phyloP scores from a whole-genome alignment of 2,329 filamentous ascomycete species.

The Xylaria sp. region DNA sequence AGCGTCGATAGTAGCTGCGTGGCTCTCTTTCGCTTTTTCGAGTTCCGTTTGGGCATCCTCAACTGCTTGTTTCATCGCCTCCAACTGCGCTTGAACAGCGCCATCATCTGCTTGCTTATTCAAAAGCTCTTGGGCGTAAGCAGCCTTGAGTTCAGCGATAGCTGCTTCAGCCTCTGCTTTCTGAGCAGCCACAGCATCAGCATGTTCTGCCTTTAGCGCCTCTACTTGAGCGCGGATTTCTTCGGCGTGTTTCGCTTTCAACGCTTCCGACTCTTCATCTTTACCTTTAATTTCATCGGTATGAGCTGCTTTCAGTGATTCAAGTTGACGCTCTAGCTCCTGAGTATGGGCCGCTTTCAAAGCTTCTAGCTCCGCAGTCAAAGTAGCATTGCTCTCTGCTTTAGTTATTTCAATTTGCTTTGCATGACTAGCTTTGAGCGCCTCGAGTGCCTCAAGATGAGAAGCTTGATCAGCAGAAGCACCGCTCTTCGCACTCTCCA shows the following conservation, averaged over 20 bases:
- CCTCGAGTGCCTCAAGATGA: constrained; percentile 56
- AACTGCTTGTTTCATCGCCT: constrained; percentile 38
- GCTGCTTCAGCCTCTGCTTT: constrained; percentile 28
- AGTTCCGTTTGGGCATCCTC: constrained; percentile 42
- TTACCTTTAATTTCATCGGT: constrained; percentile 44
- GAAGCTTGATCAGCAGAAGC: constrained; percentile 56
- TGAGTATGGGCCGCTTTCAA: constrained; percentile 51
- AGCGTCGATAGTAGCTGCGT: constrained; percentile 45
- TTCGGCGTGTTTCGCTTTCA: constrained; percentile 32
- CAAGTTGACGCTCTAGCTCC: constrained; percentile 47
- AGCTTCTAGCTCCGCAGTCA: constrained; percentile 48
- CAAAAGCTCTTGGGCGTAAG: constrained; percentile 36
- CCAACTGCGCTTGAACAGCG: constrained; percentile 35
- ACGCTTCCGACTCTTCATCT: constrained; percentile 41
- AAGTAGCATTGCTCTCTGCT: constrained; percentile 47
- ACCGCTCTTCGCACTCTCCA: constrained; percentile 61
- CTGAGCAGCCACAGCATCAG: constrained; percentile 34
- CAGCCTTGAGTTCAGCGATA: constrained; percentile 39
- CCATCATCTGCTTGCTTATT: constrained; percentile 34
- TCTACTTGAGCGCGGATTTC: constrained; percentile 42
- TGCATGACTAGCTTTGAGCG: constrained; percentile 60
- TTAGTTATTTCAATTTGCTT: constrained; percentile 54
- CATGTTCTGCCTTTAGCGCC: constrained; percentile 43
- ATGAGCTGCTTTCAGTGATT: constrained; percentile 47
- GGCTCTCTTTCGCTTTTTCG: constrained; percentile 43